Conservation (phyloP, 2,329 filamentous ascomycete genomes). For the Hypoxylon sp. region DNA sequence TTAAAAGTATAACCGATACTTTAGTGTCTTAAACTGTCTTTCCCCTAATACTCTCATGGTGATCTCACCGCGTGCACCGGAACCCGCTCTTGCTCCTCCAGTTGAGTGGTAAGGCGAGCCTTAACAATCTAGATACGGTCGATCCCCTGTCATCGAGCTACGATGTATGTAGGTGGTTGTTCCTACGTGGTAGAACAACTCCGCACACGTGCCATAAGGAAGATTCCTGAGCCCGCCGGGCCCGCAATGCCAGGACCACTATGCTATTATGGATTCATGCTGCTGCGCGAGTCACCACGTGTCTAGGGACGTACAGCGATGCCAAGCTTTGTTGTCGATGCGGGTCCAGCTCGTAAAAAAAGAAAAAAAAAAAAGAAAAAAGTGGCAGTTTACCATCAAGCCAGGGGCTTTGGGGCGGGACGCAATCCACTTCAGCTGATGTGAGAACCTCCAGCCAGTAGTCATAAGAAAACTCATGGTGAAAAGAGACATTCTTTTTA, state of each 20-base stretch:
- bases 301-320: background rate
- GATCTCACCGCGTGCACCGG: background rate
- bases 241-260: background rate
- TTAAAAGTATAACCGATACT: background rate
- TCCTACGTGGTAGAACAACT: background rate
- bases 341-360: background rate
- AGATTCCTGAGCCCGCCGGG: background rate
- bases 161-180: too few relatives aligned
- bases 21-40: background rate
- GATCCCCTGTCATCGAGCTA: too few relatives aligned
- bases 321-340: background rate
- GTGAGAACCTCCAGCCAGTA: background rate
- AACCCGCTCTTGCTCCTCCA: background rate
- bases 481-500: conserved; percentile 1
- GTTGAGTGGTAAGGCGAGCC: background rate
- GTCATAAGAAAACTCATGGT: background rate
- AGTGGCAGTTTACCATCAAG: background rate
- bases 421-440: background rate
- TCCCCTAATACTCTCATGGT: background rate
- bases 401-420: background rate
- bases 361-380: too few relatives aligned
- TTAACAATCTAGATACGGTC: too few relatives aligned
- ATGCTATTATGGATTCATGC: background rate
- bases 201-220: background rate
- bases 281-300: background rate